Evolutionary conservation across 1,284 basidiomycete species (phyloP).

Genomic region (Heterobasidion irregulare): DNA sequence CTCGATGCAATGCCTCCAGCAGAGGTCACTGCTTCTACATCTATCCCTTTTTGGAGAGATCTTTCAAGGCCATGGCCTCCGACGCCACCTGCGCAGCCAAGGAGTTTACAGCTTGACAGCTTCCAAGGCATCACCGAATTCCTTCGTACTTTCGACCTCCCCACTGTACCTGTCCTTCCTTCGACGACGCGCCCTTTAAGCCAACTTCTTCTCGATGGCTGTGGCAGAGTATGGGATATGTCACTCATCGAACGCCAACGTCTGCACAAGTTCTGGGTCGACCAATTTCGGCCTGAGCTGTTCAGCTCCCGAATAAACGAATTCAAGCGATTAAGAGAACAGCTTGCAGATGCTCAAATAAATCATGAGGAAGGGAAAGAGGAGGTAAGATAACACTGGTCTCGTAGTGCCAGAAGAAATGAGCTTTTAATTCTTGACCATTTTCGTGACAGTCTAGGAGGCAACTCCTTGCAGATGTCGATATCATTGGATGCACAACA

Average conservation of each 20-base stretch:
- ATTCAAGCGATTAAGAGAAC: conserved; percentile 9
- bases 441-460: conserved; percentile 24
- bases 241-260: conserved; percentile 16
- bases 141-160: too few relatives aligned
- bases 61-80: too few relatives aligned
- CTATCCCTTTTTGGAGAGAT: too few relatives aligned
- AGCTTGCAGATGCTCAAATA: conserved; percentile 12
- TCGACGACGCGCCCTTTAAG: too few relatives aligned
- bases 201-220: neutral
- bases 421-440: neutral
- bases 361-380: conserved; percentile 14
- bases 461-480: conserved; percentile 38
- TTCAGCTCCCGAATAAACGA: conserved; percentile 11
- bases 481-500: conserved; percentile 68
- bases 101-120: neutral
- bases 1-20: too few relatives aligned
- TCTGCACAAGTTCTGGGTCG: conserved; percentile 15
- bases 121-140: neutral
- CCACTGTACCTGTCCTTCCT: too few relatives aligned
- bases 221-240: conserved; percentile 14
- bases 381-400: conserved; percentile 10
- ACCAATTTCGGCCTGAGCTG: conserved; percentile 14
- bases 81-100: too few relatives aligned
- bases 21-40: too few relatives aligned
- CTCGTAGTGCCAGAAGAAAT: neutral